These are phyloP conservation scores for Paramecium bursaria DNA, from an alignment of 73 alveolate species.

Conservation along the genomic window DNA sequence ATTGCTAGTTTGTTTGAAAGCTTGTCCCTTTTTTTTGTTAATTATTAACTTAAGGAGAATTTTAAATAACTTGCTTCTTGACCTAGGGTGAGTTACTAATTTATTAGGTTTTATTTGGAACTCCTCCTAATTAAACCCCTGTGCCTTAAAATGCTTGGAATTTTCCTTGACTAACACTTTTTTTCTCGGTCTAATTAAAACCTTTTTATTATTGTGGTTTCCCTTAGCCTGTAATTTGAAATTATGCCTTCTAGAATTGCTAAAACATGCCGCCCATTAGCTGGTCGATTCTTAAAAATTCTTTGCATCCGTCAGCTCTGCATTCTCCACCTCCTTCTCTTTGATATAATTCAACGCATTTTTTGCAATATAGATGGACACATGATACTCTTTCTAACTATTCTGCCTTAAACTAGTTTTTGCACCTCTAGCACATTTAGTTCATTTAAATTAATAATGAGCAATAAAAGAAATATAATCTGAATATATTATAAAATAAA, in stretches of 20 bases:
- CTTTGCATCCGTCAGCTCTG: neutral
- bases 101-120: neutral
- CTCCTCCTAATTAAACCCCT: neutral
- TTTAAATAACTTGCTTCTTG: constrained; percentile 11
- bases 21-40: too few species aligned
- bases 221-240: neutral
- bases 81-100: neutral
- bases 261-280: constrained; percentile 6
- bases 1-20: neutral
- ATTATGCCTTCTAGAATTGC: neutral
- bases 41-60: neutral
- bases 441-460: too few species aligned
- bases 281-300: neutral
- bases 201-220: constrained; percentile 1
- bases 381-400: too few species aligned
- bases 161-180: neutral
- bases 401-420: too few species aligned
- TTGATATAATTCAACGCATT: neutral
- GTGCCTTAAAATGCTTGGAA: neutral
- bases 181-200: neutral
- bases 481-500: too few species aligned
- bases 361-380: constrained; percentile 34
- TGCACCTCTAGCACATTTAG: too few species aligned
- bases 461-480: too few species aligned
- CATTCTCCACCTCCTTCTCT: constrained; percentile 28